Evolutionary conservation across 148 eudicot species (phyloP).

Genomic region (Spergularia marina): DNA sequence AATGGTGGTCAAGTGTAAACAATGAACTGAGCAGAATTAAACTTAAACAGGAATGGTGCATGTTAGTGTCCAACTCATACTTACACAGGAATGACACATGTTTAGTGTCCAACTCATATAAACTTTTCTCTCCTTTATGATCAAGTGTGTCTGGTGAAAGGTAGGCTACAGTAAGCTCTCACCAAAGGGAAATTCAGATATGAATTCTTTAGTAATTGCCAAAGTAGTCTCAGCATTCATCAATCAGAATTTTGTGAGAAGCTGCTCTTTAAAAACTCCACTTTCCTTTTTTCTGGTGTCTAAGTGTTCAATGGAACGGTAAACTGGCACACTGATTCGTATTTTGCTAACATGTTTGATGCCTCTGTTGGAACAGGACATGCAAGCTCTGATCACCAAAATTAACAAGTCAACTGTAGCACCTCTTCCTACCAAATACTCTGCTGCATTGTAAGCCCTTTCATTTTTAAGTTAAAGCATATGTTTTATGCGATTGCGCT

Average conservation of each 20-base stretch:
- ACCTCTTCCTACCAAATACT: conserved; percentile 83
- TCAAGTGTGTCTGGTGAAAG: not conserved
- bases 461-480: not conserved
- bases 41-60: too few relatives aligned
- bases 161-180: not conserved
- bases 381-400: conserved; percentile 93
- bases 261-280: not conserved
- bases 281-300: not conserved
- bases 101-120: not conserved
- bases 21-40: not conserved
- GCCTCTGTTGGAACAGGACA: conserved; percentile 58
- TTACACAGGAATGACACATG: not conserved
- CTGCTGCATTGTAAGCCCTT: conserved; percentile 80
- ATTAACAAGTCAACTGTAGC: conserved; percentile 87
- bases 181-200: not conserved
- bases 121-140: not conserved
- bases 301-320: not conserved
- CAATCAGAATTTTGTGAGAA: not conserved
- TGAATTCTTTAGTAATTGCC: not conserved
- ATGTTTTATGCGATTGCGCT: too few relatives aligned
- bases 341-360: not conserved
- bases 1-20: not conserved
- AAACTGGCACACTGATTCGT: not conserved
- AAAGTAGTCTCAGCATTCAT: not conserved
- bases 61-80: too few relatives aligned